phyloP scores from a whole-genome alignment of 441 rosid genomes.

The Populus trichocarpa region DNA sequence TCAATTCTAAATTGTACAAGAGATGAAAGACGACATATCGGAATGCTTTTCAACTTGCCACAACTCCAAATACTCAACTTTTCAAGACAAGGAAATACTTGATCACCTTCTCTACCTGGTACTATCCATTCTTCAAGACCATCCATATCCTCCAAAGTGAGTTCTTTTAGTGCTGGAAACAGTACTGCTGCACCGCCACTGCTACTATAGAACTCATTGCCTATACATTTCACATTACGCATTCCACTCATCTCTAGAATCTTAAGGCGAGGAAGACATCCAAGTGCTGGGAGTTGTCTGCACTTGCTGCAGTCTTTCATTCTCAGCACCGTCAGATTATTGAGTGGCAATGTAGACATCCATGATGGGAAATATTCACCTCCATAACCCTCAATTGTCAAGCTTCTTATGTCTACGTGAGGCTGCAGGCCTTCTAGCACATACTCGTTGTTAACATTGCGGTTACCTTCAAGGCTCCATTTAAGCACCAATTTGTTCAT shows the following conservation, averaged over 20 bases:
- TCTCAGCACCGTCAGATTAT: conserved; percentile 13
- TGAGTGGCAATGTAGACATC: not conserved
- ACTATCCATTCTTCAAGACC: conserved; percentile 5
- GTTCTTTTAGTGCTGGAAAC: conserved; percentile 19
- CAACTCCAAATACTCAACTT: conserved; percentile 1
- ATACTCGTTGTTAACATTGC: not conserved
- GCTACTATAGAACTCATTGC: conserved; percentile 8
- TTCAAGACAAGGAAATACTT: conserved; percentile 19
- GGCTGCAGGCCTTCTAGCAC: conserved; percentile 24
- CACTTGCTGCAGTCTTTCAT: conserved; percentile 3
- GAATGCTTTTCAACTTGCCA: not conserved
- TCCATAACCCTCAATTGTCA: too few relatives aligned
- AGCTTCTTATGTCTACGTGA: conserved; percentile 10
- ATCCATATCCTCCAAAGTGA: not conserved
- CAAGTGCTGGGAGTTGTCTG: conserved; percentile 16
- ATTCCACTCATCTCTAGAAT: conserved; percentile 3
- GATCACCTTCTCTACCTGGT: not conserved
- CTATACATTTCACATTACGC: conserved; percentile 9
- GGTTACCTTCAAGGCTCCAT: not conserved
- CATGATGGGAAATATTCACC: too few relatives aligned
- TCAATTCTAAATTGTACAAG: conserved; percentile 3
- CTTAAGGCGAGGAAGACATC: conserved; percentile 22
- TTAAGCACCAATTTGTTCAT: not conserved
- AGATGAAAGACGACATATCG: not conserved
- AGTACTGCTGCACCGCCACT: not conserved